These are phyloP conservation scores for Diaporthe ampelina DNA, from an alignment of 2,329 filamentous ascomycete genomes.

Conservation along the genomic window DNA sequence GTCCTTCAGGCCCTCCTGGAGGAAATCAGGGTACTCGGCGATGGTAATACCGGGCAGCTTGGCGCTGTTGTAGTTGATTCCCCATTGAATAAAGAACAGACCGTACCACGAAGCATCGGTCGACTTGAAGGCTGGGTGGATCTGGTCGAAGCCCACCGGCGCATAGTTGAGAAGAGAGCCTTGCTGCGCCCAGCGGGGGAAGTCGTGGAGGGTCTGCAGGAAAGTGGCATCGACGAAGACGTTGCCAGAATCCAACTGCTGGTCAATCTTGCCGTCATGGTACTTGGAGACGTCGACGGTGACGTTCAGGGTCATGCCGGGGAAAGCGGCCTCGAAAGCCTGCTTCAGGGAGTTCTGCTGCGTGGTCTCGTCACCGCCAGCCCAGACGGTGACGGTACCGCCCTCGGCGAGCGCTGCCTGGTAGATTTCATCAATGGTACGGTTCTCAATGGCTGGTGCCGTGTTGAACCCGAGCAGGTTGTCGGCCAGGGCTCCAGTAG, in stretches of 20 bases:
- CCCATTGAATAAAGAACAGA: conserved; percentile 55
- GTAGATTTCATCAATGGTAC: conserved; percentile 64
- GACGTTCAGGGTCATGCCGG: conserved; percentile 64
- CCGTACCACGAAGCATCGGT: conserved; percentile 59
- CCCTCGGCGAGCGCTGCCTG: conserved; percentile 63
- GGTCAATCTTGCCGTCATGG: conserved; percentile 62
- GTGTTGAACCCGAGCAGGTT: conserved; percentile 16
- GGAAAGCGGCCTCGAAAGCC: conserved; percentile 62
- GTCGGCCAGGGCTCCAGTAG: conserved; percentile 24
- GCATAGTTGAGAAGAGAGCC: conserved; percentile 64
- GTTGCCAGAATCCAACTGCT: conserved; percentile 55
- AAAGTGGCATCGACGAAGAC: conserved; percentile 61
- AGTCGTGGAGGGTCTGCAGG: conserved; percentile 67
- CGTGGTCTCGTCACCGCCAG: conserved; percentile 60
- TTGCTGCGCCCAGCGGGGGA: conserved; percentile 63
- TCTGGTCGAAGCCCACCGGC: conserved; percentile 59
- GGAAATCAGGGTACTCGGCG: conserved; percentile 58
- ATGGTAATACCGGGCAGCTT: conserved; percentile 46
- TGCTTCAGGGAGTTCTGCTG: conserved; percentile 57
- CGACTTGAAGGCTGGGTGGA: conserved; percentile 59
- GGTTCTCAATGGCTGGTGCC: conserved; percentile 41
- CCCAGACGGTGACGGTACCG: conserved; percentile 60
- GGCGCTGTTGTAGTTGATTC: conserved; percentile 53
- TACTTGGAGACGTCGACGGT: conserved; percentile 71
- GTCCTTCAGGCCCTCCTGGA: conserved; percentile 65